Percentiles rank a stretch among this genome's conserved stretches.
Conservation (phyloP, 768 basidiomycete genomes). For the Leccinum subtestaceum region DNA sequence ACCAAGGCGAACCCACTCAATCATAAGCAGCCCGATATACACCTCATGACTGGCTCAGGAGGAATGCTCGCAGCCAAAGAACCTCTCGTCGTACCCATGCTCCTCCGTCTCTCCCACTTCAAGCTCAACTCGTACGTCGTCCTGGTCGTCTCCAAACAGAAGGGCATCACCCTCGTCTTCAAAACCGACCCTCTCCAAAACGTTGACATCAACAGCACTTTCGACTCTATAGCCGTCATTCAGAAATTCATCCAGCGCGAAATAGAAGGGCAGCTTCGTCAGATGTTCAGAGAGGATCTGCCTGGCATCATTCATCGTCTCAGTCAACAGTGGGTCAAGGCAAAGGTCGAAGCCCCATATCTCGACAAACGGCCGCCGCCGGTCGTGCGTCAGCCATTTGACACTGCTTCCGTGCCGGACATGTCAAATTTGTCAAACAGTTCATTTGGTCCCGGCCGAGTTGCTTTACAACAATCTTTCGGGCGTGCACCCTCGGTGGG, state of each 20-base stretch:
- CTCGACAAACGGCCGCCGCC: slow-evolving; percentile 51
- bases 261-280: slow-evolving; percentile 93
- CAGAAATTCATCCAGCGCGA: slow-evolving; percentile 97
- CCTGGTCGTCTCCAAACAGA: slow-evolving; percentile 94
- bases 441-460: slow-evolving; percentile 7
- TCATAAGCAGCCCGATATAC: slow-evolving; percentile 87
- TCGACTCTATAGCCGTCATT: slow-evolving; percentile 96
- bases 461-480: slow-evolving; percentile 26
- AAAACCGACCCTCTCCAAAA: slow-evolving; percentile 98
- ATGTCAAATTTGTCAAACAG: slow-evolving; percentile 23
- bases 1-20: slow-evolving; percentile 89
- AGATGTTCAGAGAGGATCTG: slow-evolving; percentile 97
- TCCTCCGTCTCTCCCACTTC: slow-evolving; percentile 93
- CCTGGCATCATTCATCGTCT: slow-evolving; percentile 96
- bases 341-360: slow-evolving; percentile 92
- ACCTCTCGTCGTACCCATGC: slow-evolving; percentile 97
- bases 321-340: slow-evolving; percentile 93
- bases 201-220: slow-evolving; percentile 96
- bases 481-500: slow-evolving; percentile 23
- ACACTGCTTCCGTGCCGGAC: slow-evolving; percentile 45
- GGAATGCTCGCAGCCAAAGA: slow-evolving; percentile 94
- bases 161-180: slow-evolving; percentile 98
- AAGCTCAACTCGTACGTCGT: slow-evolving; percentile 94
- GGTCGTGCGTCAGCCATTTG: slow-evolving; percentile 32
- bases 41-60: slow-evolving; percentile 75